phyloP scores from a whole-genome alignment of 495 filamentous ascomycete species.

The Hapsidospora chrysogenum region DNA sequence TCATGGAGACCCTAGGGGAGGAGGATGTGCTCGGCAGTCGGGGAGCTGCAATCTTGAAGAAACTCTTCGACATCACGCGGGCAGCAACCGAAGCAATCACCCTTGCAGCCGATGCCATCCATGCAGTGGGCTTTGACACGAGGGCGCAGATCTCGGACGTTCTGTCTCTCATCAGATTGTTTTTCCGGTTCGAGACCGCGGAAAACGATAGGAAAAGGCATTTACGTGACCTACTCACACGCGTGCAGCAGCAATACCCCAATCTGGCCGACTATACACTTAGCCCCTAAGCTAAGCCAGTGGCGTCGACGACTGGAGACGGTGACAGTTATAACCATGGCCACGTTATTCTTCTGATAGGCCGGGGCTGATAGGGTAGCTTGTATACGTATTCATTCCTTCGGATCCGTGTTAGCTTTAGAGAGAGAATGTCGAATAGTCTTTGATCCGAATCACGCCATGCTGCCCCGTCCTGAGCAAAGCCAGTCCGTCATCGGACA shows the following conservation, averaged over 20 bases:
- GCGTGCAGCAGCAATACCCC: slow-evolving; percentile 1
- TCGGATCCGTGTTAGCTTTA: too few species aligned
- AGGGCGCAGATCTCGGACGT: neutral
- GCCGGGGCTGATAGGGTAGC: too few species aligned
- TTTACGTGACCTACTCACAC: neutral
- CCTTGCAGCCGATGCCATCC: neutral
- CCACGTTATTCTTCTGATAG: too few species aligned
- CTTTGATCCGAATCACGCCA: too few species aligned
- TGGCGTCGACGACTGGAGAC: too few species aligned
- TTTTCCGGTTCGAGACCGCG: slow-evolving; percentile 1
- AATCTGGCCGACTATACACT: too few species aligned
- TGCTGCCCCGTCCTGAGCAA: too few species aligned
- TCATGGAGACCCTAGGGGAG: slow-evolving; percentile 1
- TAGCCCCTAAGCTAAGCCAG: too few species aligned
- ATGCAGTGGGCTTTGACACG: neutral
- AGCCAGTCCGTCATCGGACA: too few species aligned
- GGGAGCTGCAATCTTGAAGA: slow-evolving; percentile 3
- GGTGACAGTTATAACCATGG: too few species aligned
- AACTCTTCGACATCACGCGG: slow-evolving; percentile 4
- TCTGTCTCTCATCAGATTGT: neutral
- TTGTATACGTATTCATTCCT: too few species aligned
- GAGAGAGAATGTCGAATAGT: too few species aligned
- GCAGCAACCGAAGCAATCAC: slow-evolving; percentile 3
- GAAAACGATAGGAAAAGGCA: neutral
- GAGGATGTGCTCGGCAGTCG: neutral